Evolutionary conservation across 208 protist genomes (phyloP), one percentile per base, ranked within the genome.

Genomic region (Phytomonas sp.): DNA sequence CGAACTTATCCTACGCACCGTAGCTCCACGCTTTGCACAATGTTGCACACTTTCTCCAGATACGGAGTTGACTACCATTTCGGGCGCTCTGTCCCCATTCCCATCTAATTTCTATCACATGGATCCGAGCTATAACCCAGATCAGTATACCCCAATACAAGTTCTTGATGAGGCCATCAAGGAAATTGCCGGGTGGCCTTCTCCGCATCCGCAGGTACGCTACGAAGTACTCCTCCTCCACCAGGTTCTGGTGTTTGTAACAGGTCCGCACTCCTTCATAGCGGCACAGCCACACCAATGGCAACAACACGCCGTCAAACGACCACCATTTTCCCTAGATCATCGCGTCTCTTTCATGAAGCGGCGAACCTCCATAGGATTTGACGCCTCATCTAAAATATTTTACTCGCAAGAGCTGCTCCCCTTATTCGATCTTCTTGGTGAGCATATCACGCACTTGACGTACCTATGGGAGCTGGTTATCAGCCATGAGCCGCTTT

Each of bases 31-130:
- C 26, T 89, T 91, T 56, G 81, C 79, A 32, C 88, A 92, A 68
- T 96, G 90, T 80, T 96, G 90, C 71, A 31, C 77, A 9, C 77
- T 91, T 13, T 96, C 90, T 3, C 87, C 90, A 4, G 90, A 96
- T 68, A 88, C 77, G 0, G 79, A 80, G n/a, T 75, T 76, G 62
- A 78, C 84, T 2, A 67, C 79, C n/a, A 76, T 93, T 30, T 74
- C 87, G 3, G 91, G 85, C 70, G 81, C 82, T 0, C 71, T 93
- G 36, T 80, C 82, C 23, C 87, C 90, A 15, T 26, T 66, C 4
- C 90, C 90, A 26, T 70, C 81, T 20, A 73, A 79, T 15, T 85
- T 79, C 67, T 88, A 91, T 72, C 62, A 74, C 61, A 37, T 93
- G 29, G 89, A 92, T 67, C 74, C 79, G n/a, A 82, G 79, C 60